Conservation (phyloP, 257 asterid genomes). For the Solanum sitiens region DNA sequence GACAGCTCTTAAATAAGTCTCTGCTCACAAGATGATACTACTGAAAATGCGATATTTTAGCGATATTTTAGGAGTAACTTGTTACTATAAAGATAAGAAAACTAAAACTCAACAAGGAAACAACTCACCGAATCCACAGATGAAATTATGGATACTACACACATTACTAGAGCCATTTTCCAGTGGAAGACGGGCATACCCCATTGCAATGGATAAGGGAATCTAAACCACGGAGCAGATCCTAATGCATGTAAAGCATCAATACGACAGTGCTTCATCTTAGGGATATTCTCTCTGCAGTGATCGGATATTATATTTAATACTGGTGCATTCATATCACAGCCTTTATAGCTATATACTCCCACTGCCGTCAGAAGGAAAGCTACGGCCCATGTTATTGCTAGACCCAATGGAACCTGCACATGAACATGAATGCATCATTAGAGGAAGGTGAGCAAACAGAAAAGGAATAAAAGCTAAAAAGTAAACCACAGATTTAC, state of each 20-base stretch:
- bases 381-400: conserved; percentile 79
- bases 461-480: neutral
- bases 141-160: conserved; percentile 80
- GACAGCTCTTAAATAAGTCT: neutral
- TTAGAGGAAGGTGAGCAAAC: neutral
- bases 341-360: conserved; percentile 75
- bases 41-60: neutral
- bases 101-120: neutral
- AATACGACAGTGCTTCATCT: conserved; percentile 80
- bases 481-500: conserved; percentile 25
- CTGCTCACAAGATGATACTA: neutral
- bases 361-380: conserved; percentile 80
- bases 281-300: conserved; percentile 73
- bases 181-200: conserved; percentile 84
- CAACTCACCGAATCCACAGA: conserved; percentile 93
- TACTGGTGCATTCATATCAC: conserved; percentile 71
- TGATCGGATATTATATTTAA: conserved; percentile 72
- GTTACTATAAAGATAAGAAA: neutral
- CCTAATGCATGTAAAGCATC: conserved; percentile 78
- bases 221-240: conserved; percentile 88
- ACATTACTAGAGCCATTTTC: conserved; percentile 96
- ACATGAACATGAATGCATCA: neutral
- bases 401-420: conserved; percentile 82
- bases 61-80: neutral
- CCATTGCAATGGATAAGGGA: conserved; percentile 98